Evolutionary conservation across 495 filamentous ascomycete genomes (phyloP).

Genomic region (Cairneyella variabilis): DNA sequence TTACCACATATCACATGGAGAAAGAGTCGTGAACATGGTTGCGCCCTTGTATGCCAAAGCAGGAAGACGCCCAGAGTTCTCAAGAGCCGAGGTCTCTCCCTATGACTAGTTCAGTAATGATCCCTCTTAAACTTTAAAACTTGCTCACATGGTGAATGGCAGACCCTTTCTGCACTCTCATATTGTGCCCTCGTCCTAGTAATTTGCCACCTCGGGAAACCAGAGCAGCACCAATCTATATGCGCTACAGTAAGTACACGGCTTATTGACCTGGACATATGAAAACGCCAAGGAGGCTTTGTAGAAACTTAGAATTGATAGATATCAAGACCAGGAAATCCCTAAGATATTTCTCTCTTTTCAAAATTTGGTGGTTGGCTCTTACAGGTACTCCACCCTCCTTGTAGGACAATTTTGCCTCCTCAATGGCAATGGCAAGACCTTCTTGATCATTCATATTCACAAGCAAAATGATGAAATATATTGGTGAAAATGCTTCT

Average conservation of each 20-base stretch:
- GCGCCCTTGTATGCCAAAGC: conserved; percentile 65
- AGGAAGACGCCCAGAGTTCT: conserved; percentile 72
- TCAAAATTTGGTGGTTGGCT: no score
- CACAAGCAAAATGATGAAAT: not conserved
- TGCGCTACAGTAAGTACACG: no score
- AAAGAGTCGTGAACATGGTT: conserved; percentile 86
- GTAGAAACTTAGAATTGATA: no score
- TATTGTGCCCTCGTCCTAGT: conserved; percentile 77
- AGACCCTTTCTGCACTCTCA: conserved; percentile 73
- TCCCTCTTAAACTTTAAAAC: conserved; percentile 19
- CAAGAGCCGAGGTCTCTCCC: conserved; percentile 79
- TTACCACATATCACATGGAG: conserved; percentile 77
- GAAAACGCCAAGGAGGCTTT: no score
- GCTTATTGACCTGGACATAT: no score
- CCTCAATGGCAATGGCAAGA: conserved; percentile 66
- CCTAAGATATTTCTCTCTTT: no score
- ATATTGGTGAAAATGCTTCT: no score
- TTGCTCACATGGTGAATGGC: conserved; percentile 66
- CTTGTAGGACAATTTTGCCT: conserved; percentile 61
- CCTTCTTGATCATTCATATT: conserved; percentile 49
- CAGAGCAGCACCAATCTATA: conserved; percentile 69
- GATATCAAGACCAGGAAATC: no score
- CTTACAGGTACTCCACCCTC: conserved; percentile 73
- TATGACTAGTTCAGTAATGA: conserved; percentile 28
- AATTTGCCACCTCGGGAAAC: conserved; percentile 67